Conservation (phyloP, 495 filamentous ascomycete genomes). For the Hypoxylon cercidicola region DNA sequence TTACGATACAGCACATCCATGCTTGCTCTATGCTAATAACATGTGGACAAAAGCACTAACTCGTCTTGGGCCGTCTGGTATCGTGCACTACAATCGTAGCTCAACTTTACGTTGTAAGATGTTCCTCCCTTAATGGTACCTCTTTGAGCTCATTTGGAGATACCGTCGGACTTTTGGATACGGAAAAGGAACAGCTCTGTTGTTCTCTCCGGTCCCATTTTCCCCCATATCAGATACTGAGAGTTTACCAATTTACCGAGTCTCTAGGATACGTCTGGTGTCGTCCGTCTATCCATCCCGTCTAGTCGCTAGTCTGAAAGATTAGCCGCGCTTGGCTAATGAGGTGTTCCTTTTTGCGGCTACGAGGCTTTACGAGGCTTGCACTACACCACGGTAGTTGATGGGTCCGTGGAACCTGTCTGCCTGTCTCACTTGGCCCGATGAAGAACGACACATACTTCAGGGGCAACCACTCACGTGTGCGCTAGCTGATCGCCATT, state of each 20-base stretch:
- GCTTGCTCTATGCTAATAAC: no score
- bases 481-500: neutral
- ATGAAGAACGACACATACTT: neutral
- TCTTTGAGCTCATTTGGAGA: no score
- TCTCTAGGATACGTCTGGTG: neutral
- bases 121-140: no score
- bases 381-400: constrained; percentile 7
- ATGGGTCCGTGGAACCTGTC: neutral
- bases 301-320: constrained; percentile 3
- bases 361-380: constrained; percentile 10
- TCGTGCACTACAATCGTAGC: no score
- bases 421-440: constrained; percentile 13
- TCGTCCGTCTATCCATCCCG: neutral
- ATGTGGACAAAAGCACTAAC: no score
- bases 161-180: no score
- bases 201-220: no score
- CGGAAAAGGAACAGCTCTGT: no score
- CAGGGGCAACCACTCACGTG: constrained; percentile 3
- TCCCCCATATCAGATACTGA: neutral
- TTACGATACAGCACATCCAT: no score
- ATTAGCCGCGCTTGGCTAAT: constrained; percentile 8
- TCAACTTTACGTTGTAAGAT: no score
- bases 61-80: no score
- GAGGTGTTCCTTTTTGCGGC: neutral
- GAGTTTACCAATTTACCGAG: neutral